Evolutionary conservation across 345 rosid genomes (phyloP).

Genomic region (Capsella bursapastoris): DNA sequence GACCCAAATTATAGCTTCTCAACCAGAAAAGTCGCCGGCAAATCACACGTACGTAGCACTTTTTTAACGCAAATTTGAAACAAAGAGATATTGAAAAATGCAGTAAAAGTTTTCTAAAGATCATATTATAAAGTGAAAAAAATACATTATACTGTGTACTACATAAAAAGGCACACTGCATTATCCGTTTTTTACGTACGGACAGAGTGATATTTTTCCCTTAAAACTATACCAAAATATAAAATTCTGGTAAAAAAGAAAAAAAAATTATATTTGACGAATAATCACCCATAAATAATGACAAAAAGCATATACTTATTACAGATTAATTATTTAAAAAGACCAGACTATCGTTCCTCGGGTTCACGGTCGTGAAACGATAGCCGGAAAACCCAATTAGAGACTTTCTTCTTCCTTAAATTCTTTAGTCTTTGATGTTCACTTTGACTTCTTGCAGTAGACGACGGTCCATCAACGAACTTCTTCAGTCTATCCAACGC

Average conservation of each 20-base stretch:
- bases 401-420: constrained; percentile 51
- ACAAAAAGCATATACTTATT: constrained; percentile 19
- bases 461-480: constrained; percentile 50
- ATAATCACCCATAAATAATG: constrained; percentile 39
- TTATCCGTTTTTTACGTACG: constrained; percentile 29
- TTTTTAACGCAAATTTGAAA: constrained; percentile 27
- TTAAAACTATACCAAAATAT: constrained; percentile 23
- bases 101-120: neutral
- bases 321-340: neutral
- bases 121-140: constrained; percentile 23
- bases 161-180: constrained; percentile 15
- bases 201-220: constrained; percentile 29
- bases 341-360: constrained; percentile 55
- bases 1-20: constrained; percentile 33
- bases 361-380: constrained; percentile 62
- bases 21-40: constrained; percentile 38
- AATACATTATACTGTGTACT: neutral
- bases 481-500: constrained; percentile 61
- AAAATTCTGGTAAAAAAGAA: constrained; percentile 16
- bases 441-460: constrained; percentile 45
- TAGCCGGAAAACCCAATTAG: constrained; percentile 78
- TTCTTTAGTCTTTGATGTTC: constrained; percentile 52
- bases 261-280: neutral
- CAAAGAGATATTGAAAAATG: constrained; percentile 3
- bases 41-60: constrained; percentile 31